Percentiles rank a stretch among this genome's conserved stretches.
phyloP scores from a whole-genome alignment of 805 yeast species.

The Ogataea trehalophila region DNA sequence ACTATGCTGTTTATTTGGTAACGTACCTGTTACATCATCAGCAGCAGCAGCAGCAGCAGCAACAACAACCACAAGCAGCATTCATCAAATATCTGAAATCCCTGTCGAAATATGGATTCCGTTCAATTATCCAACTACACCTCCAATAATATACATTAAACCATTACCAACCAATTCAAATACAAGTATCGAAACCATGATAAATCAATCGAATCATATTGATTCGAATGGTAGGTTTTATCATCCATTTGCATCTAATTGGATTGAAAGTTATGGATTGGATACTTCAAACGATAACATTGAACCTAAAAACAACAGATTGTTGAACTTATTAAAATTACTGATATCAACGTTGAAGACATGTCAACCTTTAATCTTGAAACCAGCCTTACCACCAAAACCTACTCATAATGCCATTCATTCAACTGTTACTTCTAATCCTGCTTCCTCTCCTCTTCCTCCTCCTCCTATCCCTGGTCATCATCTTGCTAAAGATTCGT shows the following conservation, averaged over 20 bases:
- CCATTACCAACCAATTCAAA: constrained; percentile 8
- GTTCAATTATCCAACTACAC: constrained; percentile 55
- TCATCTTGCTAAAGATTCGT: too few relatives aligned
- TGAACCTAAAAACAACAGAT: constrained; percentile 23
- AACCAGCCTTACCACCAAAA: constrained; percentile 38
- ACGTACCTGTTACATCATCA: constrained; percentile 28
- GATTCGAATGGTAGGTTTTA: constrained; percentile 70
- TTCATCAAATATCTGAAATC: constrained; percentile 20
- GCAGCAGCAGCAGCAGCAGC: background rate
- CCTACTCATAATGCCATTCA: constrained; percentile 10
- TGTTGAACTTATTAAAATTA: constrained; percentile 19
- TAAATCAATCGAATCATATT: constrained; percentile 58
- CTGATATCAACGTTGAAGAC: constrained; percentile 15
- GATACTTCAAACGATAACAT: constrained; percentile 23
- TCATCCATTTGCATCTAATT: constrained; percentile 60
- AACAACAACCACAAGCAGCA: constrained; percentile 25
- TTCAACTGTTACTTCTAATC: constrained; percentile 5
- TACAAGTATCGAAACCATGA: constrained; percentile 41
- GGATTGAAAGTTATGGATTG: constrained; percentile 34
- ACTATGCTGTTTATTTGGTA: constrained; percentile 62
- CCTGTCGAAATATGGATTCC: constrained; percentile 81
- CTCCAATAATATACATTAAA: constrained; percentile 62
- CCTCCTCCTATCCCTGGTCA: constrained; percentile 5
- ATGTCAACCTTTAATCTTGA: constrained; percentile 17
- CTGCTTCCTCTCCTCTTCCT: constrained; percentile 4